A percentile compares a stretch with the other conserved stretches of the same genome.
phyloP scores from a whole-genome alignment of 352 stramenopile genomes.

The Phytophthora ramorum region DNA sequence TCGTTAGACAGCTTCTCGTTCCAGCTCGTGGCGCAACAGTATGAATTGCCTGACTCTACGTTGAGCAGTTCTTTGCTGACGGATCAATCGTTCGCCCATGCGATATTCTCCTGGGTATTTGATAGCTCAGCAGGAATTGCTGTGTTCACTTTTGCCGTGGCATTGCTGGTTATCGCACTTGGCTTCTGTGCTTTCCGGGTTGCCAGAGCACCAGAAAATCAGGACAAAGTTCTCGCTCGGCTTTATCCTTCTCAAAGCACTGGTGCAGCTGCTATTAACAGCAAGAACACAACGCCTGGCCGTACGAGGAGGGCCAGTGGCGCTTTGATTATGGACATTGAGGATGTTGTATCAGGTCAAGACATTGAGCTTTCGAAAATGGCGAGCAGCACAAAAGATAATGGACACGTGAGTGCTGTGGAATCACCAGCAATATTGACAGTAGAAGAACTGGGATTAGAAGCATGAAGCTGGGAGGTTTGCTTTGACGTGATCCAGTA shows the following conservation, averaged over 20 bases:
- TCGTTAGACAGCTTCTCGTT: slow-evolving; percentile 28
- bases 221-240: slow-evolving; percentile 50
- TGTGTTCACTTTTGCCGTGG: slow-evolving; percentile 54
- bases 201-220: slow-evolving; percentile 67
- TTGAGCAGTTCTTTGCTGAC: slow-evolving; percentile 43
- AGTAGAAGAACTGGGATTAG: not conserved
- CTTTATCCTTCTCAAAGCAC: slow-evolving; percentile 19
- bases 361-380: not conserved
- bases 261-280: not conserved
- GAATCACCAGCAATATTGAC: not conserved
- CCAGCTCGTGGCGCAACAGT: slow-evolving; percentile 53
- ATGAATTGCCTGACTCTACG: slow-evolving; percentile 28
- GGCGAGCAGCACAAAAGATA: slow-evolving; percentile 1
- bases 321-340: slow-evolving; percentile 31
- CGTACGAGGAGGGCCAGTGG: slow-evolving; percentile 6
- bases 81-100: slow-evolving; percentile 52
- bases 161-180: slow-evolving; percentile 44
- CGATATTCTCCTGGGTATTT: slow-evolving; percentile 63
- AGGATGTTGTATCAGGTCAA: not conserved
- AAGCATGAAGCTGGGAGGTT: not conserved
- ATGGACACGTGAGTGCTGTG: not conserved
- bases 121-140: slow-evolving; percentile 47
- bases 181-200: slow-evolving; percentile 68
- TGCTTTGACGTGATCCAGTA: no score
- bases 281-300: not conserved